Evolutionary conservation across 1,284 basidiomycete genomes (phyloP), one percentile per base, ranked within the genome.

Genomic region (Pyrrhoderma noxium): DNA sequence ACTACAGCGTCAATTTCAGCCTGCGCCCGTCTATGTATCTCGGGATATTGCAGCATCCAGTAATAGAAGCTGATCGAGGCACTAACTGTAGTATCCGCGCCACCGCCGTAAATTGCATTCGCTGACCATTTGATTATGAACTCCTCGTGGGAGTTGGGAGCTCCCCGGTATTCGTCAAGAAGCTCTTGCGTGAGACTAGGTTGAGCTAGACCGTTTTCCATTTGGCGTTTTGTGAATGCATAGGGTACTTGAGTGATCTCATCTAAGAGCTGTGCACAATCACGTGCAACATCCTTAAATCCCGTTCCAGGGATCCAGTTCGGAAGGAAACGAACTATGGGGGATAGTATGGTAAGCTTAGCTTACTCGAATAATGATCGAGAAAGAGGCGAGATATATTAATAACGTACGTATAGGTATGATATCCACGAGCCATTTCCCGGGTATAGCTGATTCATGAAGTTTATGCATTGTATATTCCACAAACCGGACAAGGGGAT

Each of bases 121-220:
- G 70, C 70, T 2, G 67, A 60, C 44, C 65, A 66, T 50, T 67
- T 71, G 49, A 73, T 58, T 37, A 71, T 63, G 3, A 61, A 54
- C 14, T 70, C 62, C 16, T 68, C 62, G 5, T 67, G 63, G 0
- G 57, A 52, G 21, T 60, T 58, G 48, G 65, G 43, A 2, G 52
- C 54, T 18, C 68, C 63, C 35, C 27, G 27, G 27, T 11, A 31
- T 31, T 65, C 55, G 49, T 68, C 67, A 2, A 71, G 61, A 27
- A 61, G 59, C 2, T 60, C 62, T 2, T 72, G 69, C 0, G 71
- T 57, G 47, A 67, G 66, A 2, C 71, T 77, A 0, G 66, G 62
- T 4, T 57, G 55, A 0, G 69, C 68, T 8, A 58, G 62, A 0
- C 73, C 71, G 1, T 63, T 60, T 5, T 64, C 69, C 74, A 76